phyloP scores from a whole-genome alignment of 2,329 filamentous ascomycete species.

The Fusarium clavum region DNA sequence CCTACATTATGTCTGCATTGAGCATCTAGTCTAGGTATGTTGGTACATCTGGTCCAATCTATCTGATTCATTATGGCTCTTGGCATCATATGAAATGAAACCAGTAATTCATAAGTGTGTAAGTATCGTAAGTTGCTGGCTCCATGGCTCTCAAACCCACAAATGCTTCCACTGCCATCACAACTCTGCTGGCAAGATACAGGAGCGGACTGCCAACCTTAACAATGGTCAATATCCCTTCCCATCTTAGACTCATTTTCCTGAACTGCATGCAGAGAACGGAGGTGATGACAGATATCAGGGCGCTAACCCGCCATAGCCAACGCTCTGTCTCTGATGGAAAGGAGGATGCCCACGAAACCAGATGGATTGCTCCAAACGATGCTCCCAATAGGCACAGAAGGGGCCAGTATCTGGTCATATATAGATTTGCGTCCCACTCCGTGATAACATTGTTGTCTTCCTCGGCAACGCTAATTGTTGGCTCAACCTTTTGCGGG shows the following conservation, averaged over 20 bases:
- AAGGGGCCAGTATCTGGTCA: slow-evolving; percentile 29
- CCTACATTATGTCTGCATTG: not conserved
- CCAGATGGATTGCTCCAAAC: slow-evolving; percentile 21
- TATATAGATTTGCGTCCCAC: slow-evolving; percentile 19
- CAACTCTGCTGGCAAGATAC: slow-evolving; percentile 21
- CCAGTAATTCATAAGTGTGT: slow-evolving; percentile 15
- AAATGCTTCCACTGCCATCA: slow-evolving; percentile 26
- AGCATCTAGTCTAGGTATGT: not conserved
- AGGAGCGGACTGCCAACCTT: slow-evolving; percentile 19
- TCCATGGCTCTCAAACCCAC: slow-evolving; percentile 22
- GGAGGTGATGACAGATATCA: slow-evolving; percentile 10
- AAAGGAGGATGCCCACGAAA: slow-evolving; percentile 23
- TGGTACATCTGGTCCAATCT: not conserved
- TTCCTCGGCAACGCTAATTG: not conserved
- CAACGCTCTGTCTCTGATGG: slow-evolving; percentile 16
- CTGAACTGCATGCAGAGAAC: slow-evolving; percentile 19
- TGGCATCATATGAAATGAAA: slow-evolving; percentile 12
- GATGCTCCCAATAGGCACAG: slow-evolving; percentile 20
- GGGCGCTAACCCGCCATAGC: slow-evolving; percentile 19
- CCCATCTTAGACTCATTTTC: slow-evolving; percentile 15
- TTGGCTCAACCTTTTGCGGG: not conserved
- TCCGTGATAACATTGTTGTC: slow-evolving; percentile 5
- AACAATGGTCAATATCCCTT: slow-evolving; percentile 7
- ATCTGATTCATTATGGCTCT: not conserved
- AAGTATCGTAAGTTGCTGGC: slow-evolving; percentile 11